Conservation (phyloP, 2,329 filamentous ascomycete species). For the Botryosphaeria dothidea region DNA sequence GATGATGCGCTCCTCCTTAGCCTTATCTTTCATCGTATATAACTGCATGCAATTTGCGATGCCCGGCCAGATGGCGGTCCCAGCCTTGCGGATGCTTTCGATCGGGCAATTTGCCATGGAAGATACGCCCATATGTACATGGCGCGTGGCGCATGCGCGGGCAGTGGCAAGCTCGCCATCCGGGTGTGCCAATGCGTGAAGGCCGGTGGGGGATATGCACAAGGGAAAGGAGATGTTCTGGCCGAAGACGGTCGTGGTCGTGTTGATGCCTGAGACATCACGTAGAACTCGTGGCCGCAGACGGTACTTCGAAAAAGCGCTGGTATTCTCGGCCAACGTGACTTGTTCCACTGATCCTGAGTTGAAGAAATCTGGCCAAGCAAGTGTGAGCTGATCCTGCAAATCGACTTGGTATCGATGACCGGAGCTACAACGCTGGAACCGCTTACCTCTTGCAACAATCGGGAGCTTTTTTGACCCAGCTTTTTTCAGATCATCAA, state of each 20-base stretch:
- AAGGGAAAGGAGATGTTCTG: constrained; percentile 37
- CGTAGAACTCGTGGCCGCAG: constrained; percentile 39
- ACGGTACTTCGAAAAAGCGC: constrained; percentile 33
- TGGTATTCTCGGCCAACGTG: constrained; percentile 30
- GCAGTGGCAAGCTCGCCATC: constrained; percentile 46
- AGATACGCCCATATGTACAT: constrained; percentile 39
- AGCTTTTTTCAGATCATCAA: constrained; percentile 37
- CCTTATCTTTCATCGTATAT: constrained; percentile 47
- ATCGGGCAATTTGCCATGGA: constrained; percentile 44
- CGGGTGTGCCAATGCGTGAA: constrained; percentile 47
- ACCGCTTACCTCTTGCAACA: constrained; percentile 20
- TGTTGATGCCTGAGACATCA: constrained; percentile 40
- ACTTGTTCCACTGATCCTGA: constrained; percentile 28
- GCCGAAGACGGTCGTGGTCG: constrained; percentile 35
- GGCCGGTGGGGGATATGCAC: constrained; percentile 43
- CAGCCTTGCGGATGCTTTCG: constrained; percentile 45
- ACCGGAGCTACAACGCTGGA: too few relatives aligned
- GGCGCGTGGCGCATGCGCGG: constrained; percentile 38
- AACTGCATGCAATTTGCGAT: constrained; percentile 46
- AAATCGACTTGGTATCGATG: neutral
- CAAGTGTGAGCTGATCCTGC: neutral
- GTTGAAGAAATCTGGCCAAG: constrained; percentile 31
- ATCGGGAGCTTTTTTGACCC: constrained; percentile 24
- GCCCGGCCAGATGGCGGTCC: constrained; percentile 35
- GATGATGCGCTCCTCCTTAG: constrained; percentile 40